Evolutionary conservation across 495 filamentous ascomycete species (phyloP), one percentile per base, ranked within the genome.

Genomic region (Penicillium atrosanguineum): DNA sequence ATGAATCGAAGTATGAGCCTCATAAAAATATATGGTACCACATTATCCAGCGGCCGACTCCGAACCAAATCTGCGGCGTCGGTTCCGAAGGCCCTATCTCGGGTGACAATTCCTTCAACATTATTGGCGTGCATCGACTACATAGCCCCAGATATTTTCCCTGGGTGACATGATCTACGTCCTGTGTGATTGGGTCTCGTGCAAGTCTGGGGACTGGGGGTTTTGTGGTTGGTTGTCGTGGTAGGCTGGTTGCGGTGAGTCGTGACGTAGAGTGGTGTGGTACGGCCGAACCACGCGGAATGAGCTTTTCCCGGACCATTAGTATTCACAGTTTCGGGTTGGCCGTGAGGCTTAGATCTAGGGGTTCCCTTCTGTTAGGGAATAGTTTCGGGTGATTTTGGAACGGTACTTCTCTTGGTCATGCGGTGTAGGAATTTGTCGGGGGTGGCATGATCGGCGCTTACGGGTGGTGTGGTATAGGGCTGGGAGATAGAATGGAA

Each of bases 231-330:
- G 25, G n/a, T 11, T 11, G 11, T 34, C 44, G 15, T 16, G 18
- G 23, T 15, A 31, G 26, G 23, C 19, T 29, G 5, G 11, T 11
- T 34, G 31, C 6, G 44, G 14, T 25, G 18, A 50, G 48, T 44
- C 26, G 36, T 50, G 48, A 50, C 48, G 48, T 50, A 26, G 39
- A 18, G 48, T 50, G 48, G 39, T 50, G 39, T 44, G 39, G 31
- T 52, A 23, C 41, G 50, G 41, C 50, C 50, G 50, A 44, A 39
- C 50, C 50, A 52, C 42, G 42, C 41, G 50, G 50, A 39, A 38
- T 20, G 7, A 6, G 29, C 1, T 36, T 21, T 31, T 18, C 15
- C 43, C 43, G 43, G 26, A 4, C 28, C 28, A n/a, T 6, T 11
- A 28, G 42, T 7, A 15, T 5, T 28, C 7, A 28, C 14, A 34